These are phyloP conservation scores for Penicillium sclerotiorum DNA, from an alignment of 2,329 filamentous ascomycete species.

Conservation along the genomic window DNA sequence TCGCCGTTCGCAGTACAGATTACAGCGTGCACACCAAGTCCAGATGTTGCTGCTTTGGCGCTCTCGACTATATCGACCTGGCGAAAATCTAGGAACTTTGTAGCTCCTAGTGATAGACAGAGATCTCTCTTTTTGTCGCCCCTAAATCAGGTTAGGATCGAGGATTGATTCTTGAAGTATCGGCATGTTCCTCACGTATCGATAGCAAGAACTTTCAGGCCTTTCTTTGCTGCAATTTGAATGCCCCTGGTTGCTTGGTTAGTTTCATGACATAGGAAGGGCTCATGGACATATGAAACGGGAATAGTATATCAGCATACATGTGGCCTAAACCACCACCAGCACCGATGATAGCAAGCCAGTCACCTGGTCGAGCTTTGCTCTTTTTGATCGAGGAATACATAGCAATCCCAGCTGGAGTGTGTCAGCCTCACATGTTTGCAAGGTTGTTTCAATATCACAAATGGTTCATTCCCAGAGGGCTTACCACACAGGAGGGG, in stretches of 20 bases:
- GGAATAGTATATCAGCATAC: slow-evolving; percentile 20
- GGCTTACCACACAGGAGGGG: slow-evolving; percentile 40
- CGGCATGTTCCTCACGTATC: slow-evolving; percentile 30
- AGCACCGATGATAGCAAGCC: slow-evolving; percentile 40
- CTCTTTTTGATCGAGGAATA: slow-evolving; percentile 45
- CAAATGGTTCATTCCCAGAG: no score
- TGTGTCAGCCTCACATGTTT: background rate
- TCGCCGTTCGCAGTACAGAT: slow-evolving; percentile 53
- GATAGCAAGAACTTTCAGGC: slow-evolving; percentile 41
- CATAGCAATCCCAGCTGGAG: slow-evolving; percentile 41
- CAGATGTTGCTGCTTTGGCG: slow-evolving; percentile 44
- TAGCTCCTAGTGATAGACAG: slow-evolving; percentile 37
- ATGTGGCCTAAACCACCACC: slow-evolving; percentile 45
- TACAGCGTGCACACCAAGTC: slow-evolving; percentile 50
- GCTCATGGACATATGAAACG: background rate
- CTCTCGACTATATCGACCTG: slow-evolving; percentile 41
- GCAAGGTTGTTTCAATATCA: background rate
- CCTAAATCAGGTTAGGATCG: slow-evolving; percentile 15
- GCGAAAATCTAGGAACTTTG: slow-evolving; percentile 38
- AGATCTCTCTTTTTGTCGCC: slow-evolving; percentile 38
- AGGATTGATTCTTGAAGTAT: background rate
- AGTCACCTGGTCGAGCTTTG: slow-evolving; percentile 37
- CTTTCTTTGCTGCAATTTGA: slow-evolving; percentile 40
- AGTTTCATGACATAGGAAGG: background rate
- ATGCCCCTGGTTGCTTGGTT: slow-evolving; percentile 32